Base-by-base conservation (phyloP, 768 basidiomycete genomes). In the Gymnopilus junonius region DNA sequence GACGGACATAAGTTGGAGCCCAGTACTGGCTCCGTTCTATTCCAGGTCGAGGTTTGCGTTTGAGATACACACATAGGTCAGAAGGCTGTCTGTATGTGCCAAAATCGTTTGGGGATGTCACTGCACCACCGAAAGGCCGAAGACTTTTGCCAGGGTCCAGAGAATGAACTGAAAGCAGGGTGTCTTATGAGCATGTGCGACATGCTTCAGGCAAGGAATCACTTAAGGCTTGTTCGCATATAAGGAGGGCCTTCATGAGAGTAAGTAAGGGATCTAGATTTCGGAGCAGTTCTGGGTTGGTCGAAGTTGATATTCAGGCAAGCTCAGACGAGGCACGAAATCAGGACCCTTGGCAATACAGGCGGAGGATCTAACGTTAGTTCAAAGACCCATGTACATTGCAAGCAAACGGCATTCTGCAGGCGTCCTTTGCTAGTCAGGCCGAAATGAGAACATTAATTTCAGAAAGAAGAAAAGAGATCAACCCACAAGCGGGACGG, bases 71-170 rank as follows among this genome's bases (percentile, higher is more conserved):
- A 23, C 34, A 15, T 10, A n/a, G 54, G 54, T 39, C 54, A 55
- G 54, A 55, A 55, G 54, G 25, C 54, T 37, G 53, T 37, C 35
- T 39, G 8, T 1, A 20, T 37, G 11, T 27, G 15, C 54, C 12
- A 14, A 55, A 50, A 55, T 17, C 4, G 8, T 8, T 51, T 51
- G 15, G 27, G 48, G n/a, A 51, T 51, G 29, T 51, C 29, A 51
- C 48, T 51, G 29, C 48, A 51, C 48, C 54, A 35, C 54, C 54
- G 54, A 40, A 39, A 39, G 35, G 17, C 54, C 54, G 54, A 37
- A n/a, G 35, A 51, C 17, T 8, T 51, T 6, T 51, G 29, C 27
- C 48, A 51, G 29, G 48, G 48, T 17, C 48, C 48, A 51, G 31
- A 51, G 17, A 29, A 51, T 48, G n/a, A n/a, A 51, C 27, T 10